Evolutionary conservation across 768 basidiomycete species (phyloP).

Genomic region (Glaciozyma antarctica): DNA sequence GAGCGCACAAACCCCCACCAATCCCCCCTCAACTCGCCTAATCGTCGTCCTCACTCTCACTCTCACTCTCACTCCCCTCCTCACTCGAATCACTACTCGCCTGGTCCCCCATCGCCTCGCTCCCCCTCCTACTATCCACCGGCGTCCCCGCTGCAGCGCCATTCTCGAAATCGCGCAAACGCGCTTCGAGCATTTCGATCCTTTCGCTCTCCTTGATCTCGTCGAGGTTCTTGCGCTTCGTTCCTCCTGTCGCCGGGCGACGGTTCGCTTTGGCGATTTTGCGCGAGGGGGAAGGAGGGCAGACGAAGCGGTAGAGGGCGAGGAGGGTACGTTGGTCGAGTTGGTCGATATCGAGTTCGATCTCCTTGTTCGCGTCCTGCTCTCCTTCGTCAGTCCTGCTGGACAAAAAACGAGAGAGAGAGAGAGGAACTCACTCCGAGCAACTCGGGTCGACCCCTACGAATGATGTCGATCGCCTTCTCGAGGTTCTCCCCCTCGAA

Average conservation of each 20-base stretch:
- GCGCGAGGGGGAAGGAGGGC: constrained; percentile 16
- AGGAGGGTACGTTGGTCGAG: constrained; percentile 77
- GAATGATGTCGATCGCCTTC: constrained; percentile 88
- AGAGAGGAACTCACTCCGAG: constrained; percentile 61
- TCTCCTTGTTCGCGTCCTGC: constrained; percentile 58
- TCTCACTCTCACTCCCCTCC: constrained; percentile 14
- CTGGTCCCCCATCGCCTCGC: constrained; percentile 14
- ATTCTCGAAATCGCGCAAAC: constrained; percentile 72
- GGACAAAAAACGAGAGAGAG: not conserved
- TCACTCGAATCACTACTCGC: constrained; percentile 24
- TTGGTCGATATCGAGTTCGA: constrained; percentile 93
- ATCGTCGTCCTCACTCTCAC: constrained; percentile 22
- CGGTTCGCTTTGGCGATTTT: constrained; percentile 38
- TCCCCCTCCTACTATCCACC: not conserved
- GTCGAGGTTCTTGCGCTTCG: constrained; percentile 50
- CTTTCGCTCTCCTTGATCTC: constrained; percentile 93
- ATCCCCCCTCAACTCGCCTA: not conserved
- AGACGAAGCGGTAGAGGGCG: constrained; percentile 88
- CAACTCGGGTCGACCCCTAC: constrained; percentile 85
- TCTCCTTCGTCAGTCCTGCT: constrained; percentile 1
- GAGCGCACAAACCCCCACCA: not conserved
- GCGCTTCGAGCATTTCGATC: constrained; percentile 80
- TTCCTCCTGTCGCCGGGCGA: constrained; percentile 50
- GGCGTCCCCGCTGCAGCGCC: not conserved
- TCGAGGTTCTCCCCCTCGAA: constrained; percentile 76